A percentile compares a stretch with the other conserved stretches of the same genome.
These are phyloP conservation scores for Yarrowia sp. DNA, from an alignment of 805 yeast genomes.

Conservation along the genomic window DNA sequence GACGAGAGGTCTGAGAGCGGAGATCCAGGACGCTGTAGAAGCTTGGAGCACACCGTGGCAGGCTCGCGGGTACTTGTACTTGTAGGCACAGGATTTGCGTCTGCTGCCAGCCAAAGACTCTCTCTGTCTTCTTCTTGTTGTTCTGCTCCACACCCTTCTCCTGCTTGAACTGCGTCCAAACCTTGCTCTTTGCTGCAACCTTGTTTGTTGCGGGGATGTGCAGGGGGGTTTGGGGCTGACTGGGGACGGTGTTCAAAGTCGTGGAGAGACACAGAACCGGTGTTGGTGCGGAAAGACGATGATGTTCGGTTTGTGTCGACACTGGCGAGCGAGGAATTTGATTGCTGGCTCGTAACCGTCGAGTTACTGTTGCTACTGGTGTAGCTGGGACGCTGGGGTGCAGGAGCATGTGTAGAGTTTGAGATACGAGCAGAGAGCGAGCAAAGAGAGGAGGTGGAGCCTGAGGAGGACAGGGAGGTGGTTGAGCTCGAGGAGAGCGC, in stretches of 20 bases:
- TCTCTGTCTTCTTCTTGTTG: no score
- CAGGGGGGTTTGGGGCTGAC: no score
- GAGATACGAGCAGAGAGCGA: no score
- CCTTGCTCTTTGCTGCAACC: background rate
- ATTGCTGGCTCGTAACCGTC: background rate
- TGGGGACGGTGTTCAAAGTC: conserved; percentile 15
- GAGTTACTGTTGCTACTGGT: background rate
- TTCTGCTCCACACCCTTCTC: background rate
- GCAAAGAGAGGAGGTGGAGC: no score
- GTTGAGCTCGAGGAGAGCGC: no score
- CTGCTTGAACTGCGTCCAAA: background rate
- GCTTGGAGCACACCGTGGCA: no score
- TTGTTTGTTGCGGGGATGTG: background rate
- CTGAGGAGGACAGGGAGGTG: no score
- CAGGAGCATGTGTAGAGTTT: background rate
- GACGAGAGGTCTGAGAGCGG: conserved; percentile 9
- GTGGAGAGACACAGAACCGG: background rate
- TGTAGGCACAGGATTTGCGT: no score
- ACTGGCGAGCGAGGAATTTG: background rate
- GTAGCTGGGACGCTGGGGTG: background rate
- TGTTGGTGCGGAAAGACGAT: background rate
- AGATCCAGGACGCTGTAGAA: background rate
- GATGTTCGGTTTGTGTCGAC: background rate
- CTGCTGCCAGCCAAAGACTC: no score
- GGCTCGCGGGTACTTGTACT: no score